Conservation (phyloP, 2,329 filamentous ascomycete species). For the Didymella keratinophila region DNA sequence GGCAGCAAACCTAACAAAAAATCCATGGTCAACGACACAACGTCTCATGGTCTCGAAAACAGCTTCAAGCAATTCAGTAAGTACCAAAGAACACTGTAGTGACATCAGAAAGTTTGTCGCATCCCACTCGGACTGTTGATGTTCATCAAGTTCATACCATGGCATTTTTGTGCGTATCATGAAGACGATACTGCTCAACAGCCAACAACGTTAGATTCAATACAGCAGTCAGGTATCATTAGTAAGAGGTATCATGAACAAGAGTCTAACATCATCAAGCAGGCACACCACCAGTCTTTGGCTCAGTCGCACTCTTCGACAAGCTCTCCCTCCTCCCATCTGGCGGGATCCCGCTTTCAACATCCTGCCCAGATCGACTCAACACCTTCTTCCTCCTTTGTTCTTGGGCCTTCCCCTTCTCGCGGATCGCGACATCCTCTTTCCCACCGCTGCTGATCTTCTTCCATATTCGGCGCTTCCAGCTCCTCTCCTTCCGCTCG, state of each 20-base stretch:
- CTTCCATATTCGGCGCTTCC: constrained; percentile 42
- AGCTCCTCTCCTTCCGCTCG: constrained; percentile 47
- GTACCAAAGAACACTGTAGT: background rate
- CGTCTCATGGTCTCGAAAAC: background rate
- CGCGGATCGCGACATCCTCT: constrained; percentile 27
- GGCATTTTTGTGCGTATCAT: no score
- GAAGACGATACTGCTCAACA: background rate
- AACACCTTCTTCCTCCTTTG: constrained; percentile 40
- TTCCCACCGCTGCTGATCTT: constrained; percentile 33
- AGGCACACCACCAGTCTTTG: constrained; percentile 1
- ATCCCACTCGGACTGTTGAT: no score
- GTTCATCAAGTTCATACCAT: no score
- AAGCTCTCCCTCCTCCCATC: constrained; percentile 39
- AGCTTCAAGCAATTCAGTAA: background rate
- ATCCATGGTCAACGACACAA: background rate
- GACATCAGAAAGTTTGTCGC: background rate
- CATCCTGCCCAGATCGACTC: constrained; percentile 45
- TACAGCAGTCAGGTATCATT: background rate
- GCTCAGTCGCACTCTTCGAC: constrained; percentile 5
- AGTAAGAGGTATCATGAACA: constrained; percentile 9
- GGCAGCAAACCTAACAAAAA: background rate
- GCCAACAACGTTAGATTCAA: background rate
- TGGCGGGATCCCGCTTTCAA: constrained; percentile 49
- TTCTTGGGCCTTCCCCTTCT: constrained; percentile 31
- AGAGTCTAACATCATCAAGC: constrained; percentile 1